Conservation (phyloP, 768 basidiomycete genomes). For the Tylopilus sp. region DNA sequence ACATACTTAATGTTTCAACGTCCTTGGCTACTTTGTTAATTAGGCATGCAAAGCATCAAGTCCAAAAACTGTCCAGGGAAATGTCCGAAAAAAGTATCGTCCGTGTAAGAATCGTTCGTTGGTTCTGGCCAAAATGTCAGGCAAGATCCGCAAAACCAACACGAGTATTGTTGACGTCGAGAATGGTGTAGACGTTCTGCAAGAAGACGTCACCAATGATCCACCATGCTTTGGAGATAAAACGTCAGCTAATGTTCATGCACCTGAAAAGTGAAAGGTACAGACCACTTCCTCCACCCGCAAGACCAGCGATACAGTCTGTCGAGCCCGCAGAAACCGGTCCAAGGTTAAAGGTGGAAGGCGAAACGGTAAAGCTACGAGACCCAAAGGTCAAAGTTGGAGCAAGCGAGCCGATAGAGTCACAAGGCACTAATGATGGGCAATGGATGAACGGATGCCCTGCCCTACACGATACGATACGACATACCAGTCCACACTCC, state of each 20-base stretch:
- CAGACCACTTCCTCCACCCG: constrained; percentile 26
- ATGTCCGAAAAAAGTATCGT: neutral
- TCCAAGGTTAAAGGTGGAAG: constrained; percentile 44
- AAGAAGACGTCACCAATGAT: constrained; percentile 36
- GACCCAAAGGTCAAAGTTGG: constrained; percentile 40
- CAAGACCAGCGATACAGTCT: constrained; percentile 38
- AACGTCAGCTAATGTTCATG: neutral
- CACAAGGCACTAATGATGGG: constrained; percentile 32
- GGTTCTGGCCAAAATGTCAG: constrained; percentile 1
- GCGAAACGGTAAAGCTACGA: constrained; percentile 34
- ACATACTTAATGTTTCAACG: neutral
- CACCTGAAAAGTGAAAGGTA: neutral
- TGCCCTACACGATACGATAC: neutral
- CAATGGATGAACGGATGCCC: neutral
- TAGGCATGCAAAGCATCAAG: neutral
- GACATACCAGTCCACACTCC: constrained; percentile 37
- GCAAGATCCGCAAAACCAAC: constrained; percentile 41
- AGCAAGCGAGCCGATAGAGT: constrained; percentile 18
- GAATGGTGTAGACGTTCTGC: constrained; percentile 31
- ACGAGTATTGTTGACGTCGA: constrained; percentile 31
- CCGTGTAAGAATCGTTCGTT: neutral
- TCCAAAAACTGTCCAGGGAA: constrained; percentile 1
- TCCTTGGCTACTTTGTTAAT: neutral
- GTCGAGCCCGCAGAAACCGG: constrained; percentile 25
- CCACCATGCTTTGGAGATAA: constrained; percentile 24